These are phyloP conservation scores for Boechera retrofracta DNA, from an alignment of 345 rosid genomes.

Conservation along the genomic window DNA sequence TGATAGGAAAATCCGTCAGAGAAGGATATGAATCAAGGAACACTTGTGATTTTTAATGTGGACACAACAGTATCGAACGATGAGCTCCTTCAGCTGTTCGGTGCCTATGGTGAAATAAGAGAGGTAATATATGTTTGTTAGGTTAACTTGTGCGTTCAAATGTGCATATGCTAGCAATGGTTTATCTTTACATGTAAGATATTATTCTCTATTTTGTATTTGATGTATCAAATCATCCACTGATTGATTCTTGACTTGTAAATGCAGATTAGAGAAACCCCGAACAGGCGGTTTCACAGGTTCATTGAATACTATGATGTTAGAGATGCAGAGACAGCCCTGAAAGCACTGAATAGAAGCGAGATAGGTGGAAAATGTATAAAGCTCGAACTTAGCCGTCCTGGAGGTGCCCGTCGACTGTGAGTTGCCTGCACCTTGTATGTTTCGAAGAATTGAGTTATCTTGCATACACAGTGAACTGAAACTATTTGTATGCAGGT, in stretches of 20 bases:
- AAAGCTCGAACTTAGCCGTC: conserved; percentile 98
- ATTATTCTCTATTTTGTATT: background rate
- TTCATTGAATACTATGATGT: conserved; percentile 95
- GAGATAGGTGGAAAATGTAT: conserved; percentile 98
- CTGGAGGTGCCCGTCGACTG: conserved; percentile 93
- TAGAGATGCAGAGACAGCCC: conserved; percentile 91
- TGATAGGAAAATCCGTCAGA: conserved; percentile 91
- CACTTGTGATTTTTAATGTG: conserved; percentile 90
- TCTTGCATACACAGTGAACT: conserved; percentile 16
- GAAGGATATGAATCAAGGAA: conserved; percentile 94
- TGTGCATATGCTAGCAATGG: conserved; percentile 17
- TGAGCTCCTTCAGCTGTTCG: conserved; percentile 78
- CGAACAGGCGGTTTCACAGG: conserved; percentile 88
- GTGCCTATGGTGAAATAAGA: conserved; percentile 91
- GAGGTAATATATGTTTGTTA: conserved; percentile 57
- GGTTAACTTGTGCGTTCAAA: background rate
- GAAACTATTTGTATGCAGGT: conserved; percentile 51
- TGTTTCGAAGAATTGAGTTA: conserved; percentile 6
- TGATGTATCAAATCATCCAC: background rate
- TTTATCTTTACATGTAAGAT: background rate
- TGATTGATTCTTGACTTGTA: conserved; percentile 9
- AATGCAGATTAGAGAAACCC: conserved; percentile 94
- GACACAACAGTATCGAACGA: conserved; percentile 88
- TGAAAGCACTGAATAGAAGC: conserved; percentile 81
- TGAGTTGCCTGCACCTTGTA: conserved; percentile 45